Percentiles rank a stretch among this genome's conserved stretches.
Evolutionary conservation across 2,329 filamentous ascomycete species (phyloP).

Genomic region (Mollisia scopiformis): DNA sequence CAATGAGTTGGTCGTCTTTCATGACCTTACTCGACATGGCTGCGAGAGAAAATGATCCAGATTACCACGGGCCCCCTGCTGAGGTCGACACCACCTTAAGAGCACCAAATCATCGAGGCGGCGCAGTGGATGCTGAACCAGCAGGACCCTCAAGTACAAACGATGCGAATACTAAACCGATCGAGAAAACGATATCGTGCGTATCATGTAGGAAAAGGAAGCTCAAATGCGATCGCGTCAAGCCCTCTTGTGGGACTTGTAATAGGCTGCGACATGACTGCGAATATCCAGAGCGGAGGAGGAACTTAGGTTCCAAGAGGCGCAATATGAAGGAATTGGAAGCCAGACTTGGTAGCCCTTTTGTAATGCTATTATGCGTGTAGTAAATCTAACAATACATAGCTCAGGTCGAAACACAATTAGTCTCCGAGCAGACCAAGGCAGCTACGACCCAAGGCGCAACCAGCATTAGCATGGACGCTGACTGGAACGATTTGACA

Average conservation of each 20-base stretch:
- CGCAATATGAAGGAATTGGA: constrained; percentile 91
- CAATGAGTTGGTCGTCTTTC: not conserved
- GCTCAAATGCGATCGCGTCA: constrained; percentile 81
- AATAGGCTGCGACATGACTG: constrained; percentile 75
- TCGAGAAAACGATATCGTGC: constrained; percentile 71
- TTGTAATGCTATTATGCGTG: not conserved
- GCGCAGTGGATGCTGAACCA: not conserved
- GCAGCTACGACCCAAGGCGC: constrained; percentile 4
- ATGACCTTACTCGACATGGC: not conserved
- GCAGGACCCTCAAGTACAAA: not conserved
- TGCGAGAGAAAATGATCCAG: not conserved
- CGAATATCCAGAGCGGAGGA: constrained; percentile 84
- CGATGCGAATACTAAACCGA: constrained; percentile 17
- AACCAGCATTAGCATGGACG: constrained; percentile 7
- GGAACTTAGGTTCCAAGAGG: constrained; percentile 86
- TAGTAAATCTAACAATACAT: constrained; percentile 52
- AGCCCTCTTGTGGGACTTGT: constrained; percentile 82
- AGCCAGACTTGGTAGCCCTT: constrained; percentile 75
- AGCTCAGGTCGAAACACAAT: constrained; percentile 81
- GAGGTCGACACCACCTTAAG: not conserved
- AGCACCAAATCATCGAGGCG: not conserved
- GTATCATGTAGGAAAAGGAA: constrained; percentile 84
- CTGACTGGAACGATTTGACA: constrained; percentile 27
- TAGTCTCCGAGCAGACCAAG: constrained; percentile 48
- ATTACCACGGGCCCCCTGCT: not conserved